Evolutionary conservation across 106 monocot genomes (phyloP).

Genomic region (Allium sativum): DNA sequence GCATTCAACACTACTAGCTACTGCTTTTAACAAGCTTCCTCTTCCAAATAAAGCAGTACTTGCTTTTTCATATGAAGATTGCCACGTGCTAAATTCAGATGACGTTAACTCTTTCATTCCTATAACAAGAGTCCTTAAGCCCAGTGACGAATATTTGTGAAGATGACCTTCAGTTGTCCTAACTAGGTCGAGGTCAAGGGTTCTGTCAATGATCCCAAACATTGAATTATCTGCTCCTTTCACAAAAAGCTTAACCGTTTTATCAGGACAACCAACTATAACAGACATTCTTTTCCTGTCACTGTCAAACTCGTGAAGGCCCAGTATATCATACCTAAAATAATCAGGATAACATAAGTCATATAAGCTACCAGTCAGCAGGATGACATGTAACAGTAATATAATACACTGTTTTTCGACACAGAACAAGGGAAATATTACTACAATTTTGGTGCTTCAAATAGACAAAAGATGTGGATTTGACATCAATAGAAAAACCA

Average conservation of each 20-base stretch:
- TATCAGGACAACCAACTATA: constrained; percentile 77
- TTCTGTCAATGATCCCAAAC: constrained; percentile 49
- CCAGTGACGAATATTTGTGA: constrained; percentile 62
- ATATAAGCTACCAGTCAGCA: neutral
- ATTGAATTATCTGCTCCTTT: constrained; percentile 93
- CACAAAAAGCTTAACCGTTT: constrained; percentile 66
- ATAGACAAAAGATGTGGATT: too few relatives aligned
- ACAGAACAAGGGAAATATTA: too few relatives aligned
- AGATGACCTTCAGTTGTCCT: constrained; percentile 51
- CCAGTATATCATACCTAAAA: constrained; percentile 71
- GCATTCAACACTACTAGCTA: constrained; percentile 55
- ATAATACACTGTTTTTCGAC: too few relatives aligned
- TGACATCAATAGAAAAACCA: too few relatives aligned
- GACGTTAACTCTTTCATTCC: constrained; percentile 48
- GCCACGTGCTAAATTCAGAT: constrained; percentile 61
- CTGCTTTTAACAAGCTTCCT: constrained; percentile 31
- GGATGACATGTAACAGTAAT: too few relatives aligned
- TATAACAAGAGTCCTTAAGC: constrained; percentile 82
- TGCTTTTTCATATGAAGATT: constrained; percentile 67
- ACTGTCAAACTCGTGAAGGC: constrained; percentile 94
- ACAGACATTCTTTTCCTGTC: constrained; percentile 98
- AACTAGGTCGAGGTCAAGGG: constrained; percentile 24
- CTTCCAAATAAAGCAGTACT: constrained; percentile 68
- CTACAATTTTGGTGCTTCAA: too few relatives aligned
- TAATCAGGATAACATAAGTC: neutral